Conservation (phyloP, 352 stramenopile genomes). For the Pythium aquatile region DNA sequence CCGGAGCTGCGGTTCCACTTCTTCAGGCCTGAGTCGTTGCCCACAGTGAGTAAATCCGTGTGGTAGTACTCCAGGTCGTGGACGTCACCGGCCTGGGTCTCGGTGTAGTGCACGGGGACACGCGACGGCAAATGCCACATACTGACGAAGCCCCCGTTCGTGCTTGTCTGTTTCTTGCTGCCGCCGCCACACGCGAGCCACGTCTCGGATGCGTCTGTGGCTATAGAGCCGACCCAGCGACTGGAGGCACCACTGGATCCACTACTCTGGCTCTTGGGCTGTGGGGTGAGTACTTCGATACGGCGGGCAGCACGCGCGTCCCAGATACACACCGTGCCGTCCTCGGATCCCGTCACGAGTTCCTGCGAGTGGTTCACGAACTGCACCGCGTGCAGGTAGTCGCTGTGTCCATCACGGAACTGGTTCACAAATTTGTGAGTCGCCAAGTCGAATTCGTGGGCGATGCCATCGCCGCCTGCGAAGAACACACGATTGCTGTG, state of each 20-base stretch:
- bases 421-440: constrained; percentile 52
- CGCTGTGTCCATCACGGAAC: constrained; percentile 47
- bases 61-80: constrained; percentile 71
- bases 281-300: constrained; percentile 56
- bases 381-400: constrained; percentile 65
- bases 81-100: constrained; percentile 51
- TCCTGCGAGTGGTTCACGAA: constrained; percentile 70
- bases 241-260: neutral
- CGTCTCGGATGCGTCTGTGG: constrained; percentile 68
- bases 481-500: constrained; percentile 43
- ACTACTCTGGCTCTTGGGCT: constrained; percentile 27
- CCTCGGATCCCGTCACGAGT: constrained; percentile 66
- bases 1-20: constrained; percentile 80
- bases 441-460: constrained; percentile 60
- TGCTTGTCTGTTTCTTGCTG: constrained; percentile 35
- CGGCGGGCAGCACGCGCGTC: constrained; percentile 50
- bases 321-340: constrained; percentile 75
- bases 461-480: constrained; percentile 56
- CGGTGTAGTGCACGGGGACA: constrained; percentile 63
- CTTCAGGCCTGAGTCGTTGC: constrained; percentile 60
- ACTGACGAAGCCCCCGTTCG: constrained; percentile 49
- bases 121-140: constrained; percentile 81
- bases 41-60: constrained; percentile 69
- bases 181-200: constrained; percentile 67
- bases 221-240: constrained; percentile 58